Conservation (phyloP, 106 monocot genomes). For the Xerophyta viscosa region DNA sequence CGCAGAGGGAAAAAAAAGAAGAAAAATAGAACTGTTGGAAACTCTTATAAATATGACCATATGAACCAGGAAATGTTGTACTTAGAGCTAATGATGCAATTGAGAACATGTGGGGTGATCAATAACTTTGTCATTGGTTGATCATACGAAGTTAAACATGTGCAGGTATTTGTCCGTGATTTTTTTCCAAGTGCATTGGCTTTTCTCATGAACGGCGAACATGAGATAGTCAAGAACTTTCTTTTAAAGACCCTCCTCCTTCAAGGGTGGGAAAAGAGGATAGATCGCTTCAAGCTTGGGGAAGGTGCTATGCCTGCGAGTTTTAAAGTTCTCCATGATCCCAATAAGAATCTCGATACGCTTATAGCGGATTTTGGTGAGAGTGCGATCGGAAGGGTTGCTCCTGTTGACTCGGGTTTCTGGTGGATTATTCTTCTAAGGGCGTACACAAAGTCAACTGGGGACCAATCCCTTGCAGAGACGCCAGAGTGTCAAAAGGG, state of each 20-base stretch:
- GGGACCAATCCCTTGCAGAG: constrained; percentile 41
- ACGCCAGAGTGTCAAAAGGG: constrained; percentile 40
- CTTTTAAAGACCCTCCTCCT: constrained; percentile 38
- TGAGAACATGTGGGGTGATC: background rate
- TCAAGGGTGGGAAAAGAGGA: constrained; percentile 48
- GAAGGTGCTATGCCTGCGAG: constrained; percentile 49
- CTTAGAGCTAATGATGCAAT: background rate
- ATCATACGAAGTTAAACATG: background rate
- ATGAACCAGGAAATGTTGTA: background rate
- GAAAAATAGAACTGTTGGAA: no score
- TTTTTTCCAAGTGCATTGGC: constrained; percentile 54
- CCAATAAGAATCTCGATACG: constrained; percentile 25
- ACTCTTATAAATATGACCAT: no score
- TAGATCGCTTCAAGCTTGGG: constrained; percentile 48
- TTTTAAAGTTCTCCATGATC: constrained; percentile 46
- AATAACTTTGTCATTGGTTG: background rate
- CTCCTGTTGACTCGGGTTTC: constrained; percentile 51
- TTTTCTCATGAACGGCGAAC: constrained; percentile 48
- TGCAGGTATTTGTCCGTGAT: constrained; percentile 50
- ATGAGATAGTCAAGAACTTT: constrained; percentile 47
- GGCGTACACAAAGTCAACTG: constrained; percentile 47
- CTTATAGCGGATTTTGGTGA: constrained; percentile 47
- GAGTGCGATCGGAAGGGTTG: constrained; percentile 55
- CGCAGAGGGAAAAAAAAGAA: no score
- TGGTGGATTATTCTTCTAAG: constrained; percentile 55